A percentile compares a stretch with the other conserved stretches of the same genome.
These are phyloP conservation scores for Chlamydomonas incerta DNA, from an alignment of 139 green algal species.

Conservation along the genomic window DNA sequence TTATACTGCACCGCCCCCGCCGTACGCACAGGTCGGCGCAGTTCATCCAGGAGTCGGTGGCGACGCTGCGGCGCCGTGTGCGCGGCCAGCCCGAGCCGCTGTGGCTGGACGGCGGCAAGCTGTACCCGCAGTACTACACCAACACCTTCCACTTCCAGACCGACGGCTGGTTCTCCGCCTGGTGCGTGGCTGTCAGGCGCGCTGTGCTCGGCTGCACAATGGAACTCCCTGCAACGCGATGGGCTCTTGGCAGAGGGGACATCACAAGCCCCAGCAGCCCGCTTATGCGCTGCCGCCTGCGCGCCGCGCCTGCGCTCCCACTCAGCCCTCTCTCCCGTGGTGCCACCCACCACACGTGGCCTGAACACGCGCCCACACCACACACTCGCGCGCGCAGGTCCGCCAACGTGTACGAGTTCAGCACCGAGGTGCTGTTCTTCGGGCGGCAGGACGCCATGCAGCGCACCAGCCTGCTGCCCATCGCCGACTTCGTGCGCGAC, in stretches of 20 bases:
- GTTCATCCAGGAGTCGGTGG: constrained; percentile 69
- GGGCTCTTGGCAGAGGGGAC: too few species aligned
- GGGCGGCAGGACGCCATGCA: constrained; percentile 92
- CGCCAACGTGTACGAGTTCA: constrained; percentile 85
- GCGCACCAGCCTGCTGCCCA: constrained; percentile 58
- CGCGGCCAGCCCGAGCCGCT: constrained; percentile 53
- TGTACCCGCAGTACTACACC: constrained; percentile 89
- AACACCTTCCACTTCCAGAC: constrained; percentile 91
- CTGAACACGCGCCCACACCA: neutral
- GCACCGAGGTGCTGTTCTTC: constrained; percentile 90
- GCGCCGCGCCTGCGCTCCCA: too few species aligned
- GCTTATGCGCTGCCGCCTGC: too few species aligned
- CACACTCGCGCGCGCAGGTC: constrained; percentile 29
- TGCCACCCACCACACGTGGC: too few species aligned
- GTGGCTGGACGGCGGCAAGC: constrained; percentile 63
- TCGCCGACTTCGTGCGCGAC: constrained; percentile 42
- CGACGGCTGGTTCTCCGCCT: constrained; percentile 86
- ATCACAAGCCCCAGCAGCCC: too few species aligned
- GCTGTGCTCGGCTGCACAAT: too few species aligned
- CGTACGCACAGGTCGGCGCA: constrained; percentile 34
- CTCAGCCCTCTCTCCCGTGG: too few species aligned
- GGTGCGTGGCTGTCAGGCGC: constrained; percentile 28
- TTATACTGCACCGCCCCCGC: too few species aligned
- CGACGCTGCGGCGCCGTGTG: constrained; percentile 66
- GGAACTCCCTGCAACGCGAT: too few species aligned